A percentile compares a stretch with the other conserved stretches of the same genome.
Conservation (phyloP, 805 yeast genomes). For the Ogataea nitratoaversa region DNA sequence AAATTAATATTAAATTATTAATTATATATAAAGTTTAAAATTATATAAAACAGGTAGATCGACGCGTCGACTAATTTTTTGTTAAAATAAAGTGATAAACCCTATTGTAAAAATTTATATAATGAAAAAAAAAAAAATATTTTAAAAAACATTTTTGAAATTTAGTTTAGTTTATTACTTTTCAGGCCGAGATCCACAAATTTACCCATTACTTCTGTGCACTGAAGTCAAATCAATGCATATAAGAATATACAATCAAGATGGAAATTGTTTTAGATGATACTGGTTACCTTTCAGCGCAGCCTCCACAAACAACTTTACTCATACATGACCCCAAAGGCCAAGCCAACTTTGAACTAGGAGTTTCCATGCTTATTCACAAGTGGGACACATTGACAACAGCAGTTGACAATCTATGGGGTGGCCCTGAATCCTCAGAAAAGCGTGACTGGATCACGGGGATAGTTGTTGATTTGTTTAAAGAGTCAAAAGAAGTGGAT, state of each 20-base stretch:
- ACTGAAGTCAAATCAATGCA: background rate
- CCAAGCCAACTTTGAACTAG: conserved; percentile 86
- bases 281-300: conserved; percentile 30
- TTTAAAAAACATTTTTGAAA: too few relatives aligned
- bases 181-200: too few relatives aligned
- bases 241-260: background rate
- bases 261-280: conserved; percentile 29
- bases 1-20: too few relatives aligned
- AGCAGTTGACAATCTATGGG: conserved; percentile 94
- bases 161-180: too few relatives aligned
- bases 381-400: conserved; percentile 83
- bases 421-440: conserved; percentile 86
- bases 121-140: too few relatives aligned
- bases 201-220: too few relatives aligned
- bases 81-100: too few relatives aligned
- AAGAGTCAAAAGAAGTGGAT: conserved; percentile 60
- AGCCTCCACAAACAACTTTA: conserved; percentile 19
- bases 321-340: conserved; percentile 49
- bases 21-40: too few relatives aligned
- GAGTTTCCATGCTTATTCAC: conserved; percentile 87
- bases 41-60: too few relatives aligned
- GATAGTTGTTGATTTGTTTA: conserved; percentile 73
- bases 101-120: too few relatives aligned
- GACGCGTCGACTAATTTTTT: too few relatives aligned
- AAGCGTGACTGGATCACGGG: conserved; percentile 95